phyloP scores from a whole-genome alignment of 257 asterid species.

The Lantana camara region DNA sequence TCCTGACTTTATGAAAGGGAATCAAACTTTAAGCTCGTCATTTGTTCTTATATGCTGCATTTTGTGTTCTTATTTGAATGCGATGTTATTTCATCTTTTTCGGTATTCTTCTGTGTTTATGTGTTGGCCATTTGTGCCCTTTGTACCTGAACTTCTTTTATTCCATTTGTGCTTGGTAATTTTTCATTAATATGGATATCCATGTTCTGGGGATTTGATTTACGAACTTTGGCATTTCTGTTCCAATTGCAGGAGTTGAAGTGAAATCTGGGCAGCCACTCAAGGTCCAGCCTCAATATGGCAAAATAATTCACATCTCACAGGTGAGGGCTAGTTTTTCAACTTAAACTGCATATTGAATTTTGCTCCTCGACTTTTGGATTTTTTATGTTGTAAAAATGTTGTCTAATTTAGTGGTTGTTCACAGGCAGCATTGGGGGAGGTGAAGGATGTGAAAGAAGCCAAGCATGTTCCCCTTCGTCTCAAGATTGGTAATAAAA shows the following conservation, averaged over 20 bases:
- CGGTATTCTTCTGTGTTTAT: too few relatives aligned
- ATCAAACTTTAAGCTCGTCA: not conserved
- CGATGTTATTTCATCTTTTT: not conserved
- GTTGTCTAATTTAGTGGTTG: not conserved
- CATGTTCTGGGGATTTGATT: not conserved
- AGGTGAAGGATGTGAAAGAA: conserved; percentile 53
- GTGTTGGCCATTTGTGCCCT: not conserved
- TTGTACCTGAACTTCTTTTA: too few relatives aligned
- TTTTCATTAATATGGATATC: not conserved
- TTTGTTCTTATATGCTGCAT: not conserved
- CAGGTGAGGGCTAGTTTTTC: conserved; percentile 31
- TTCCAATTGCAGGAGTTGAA: conserved; percentile 39
- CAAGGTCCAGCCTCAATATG: conserved; percentile 30
- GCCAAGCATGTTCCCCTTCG: conserved; percentile 47
- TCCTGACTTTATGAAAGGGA: not conserved
- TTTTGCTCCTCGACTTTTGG: not conserved
- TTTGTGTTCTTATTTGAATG: not conserved
- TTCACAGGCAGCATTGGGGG: conserved; percentile 68
- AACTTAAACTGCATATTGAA: not conserved
- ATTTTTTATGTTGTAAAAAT: not conserved
- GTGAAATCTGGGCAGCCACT: conserved; percentile 44
- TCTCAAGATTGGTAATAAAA: conserved; percentile 40
- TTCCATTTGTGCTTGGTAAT: too few relatives aligned
- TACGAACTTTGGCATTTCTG: not conserved
- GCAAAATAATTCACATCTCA: conserved; percentile 40